Conservation (phyloP, 139 green algal species). For the Auxenochlorella pyrenoidosa region DNA sequence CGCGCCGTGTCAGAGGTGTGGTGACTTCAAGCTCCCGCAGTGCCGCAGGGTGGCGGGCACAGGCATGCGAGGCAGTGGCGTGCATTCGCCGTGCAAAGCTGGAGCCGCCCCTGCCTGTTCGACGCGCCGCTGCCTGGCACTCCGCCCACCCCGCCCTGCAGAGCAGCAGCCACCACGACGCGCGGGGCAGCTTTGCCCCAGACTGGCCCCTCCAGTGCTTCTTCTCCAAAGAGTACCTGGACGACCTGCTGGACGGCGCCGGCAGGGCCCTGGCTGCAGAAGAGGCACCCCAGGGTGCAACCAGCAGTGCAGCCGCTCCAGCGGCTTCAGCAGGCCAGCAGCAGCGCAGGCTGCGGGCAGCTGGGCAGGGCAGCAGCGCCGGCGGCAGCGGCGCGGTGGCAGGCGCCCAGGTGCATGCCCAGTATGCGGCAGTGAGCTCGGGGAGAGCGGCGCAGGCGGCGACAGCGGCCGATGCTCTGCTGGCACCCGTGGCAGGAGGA, state of each 20-base stretch:
- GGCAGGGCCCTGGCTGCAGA: background rate
- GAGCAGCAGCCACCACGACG: too few species aligned
- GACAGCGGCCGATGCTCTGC: background rate
- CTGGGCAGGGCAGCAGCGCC: background rate
- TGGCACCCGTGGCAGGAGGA: background rate
- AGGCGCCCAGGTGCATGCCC: background rate
- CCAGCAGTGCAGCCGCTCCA: background rate
- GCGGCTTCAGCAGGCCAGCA: background rate
- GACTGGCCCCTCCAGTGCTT: conserved; percentile 8
- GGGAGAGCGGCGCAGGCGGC: background rate
- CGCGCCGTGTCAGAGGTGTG: conserved; percentile 13
- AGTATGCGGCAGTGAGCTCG: background rate
- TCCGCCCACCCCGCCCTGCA: too few species aligned
- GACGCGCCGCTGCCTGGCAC: too few species aligned
- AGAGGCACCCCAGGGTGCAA: background rate
- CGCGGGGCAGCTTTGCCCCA: background rate
- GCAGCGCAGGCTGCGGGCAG: background rate
- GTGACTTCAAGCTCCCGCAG: too few species aligned
- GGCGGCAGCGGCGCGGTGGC: background rate
- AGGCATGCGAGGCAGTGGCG: too few species aligned
- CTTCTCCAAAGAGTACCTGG: conserved; percentile 22
- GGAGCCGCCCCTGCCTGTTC: too few species aligned
- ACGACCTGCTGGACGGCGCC: background rate
- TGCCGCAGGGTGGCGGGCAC: too few species aligned
- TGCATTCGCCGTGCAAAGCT: too few species aligned